Evolutionary conservation across 2,329 filamentous ascomycete species (phyloP).

Genomic region (Pseudogymnoascus sp.): DNA sequence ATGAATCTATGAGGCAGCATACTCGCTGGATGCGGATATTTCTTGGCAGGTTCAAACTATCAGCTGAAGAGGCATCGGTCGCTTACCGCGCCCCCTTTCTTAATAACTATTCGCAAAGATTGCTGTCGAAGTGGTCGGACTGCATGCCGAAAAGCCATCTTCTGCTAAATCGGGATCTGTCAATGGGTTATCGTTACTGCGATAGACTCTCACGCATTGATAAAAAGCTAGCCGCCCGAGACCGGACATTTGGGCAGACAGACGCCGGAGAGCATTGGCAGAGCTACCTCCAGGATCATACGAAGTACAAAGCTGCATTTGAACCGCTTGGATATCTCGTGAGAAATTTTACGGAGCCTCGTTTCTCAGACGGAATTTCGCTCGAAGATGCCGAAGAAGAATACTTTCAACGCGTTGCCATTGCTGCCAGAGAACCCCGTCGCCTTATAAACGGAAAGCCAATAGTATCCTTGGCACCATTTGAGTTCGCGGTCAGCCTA

Average conservation of each 20-base stretch:
- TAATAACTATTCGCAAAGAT: not conserved
- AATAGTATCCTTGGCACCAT: not conserved
- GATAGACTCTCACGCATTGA: not conserved
- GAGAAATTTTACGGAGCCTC: not conserved
- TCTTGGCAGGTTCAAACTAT: not conserved
- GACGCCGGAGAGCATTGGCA: not conserved
- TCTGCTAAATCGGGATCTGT: not conserved
- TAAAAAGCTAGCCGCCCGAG: not conserved
- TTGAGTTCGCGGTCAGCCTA: not conserved
- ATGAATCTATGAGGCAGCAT: not conserved
- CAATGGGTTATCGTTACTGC: not conserved
- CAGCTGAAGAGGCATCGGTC: not conserved
- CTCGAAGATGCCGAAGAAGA: not conserved
- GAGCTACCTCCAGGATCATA: not conserved
- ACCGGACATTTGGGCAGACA: not conserved
- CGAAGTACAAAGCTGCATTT: not conserved
- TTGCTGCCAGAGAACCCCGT: not conserved
- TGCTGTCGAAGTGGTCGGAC: not conserved
- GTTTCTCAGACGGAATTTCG: not conserved
- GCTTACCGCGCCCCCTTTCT: not conserved
- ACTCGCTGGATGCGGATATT: slow-evolving; percentile 3
- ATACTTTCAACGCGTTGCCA: slow-evolving; percentile 2
- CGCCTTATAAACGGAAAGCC: not conserved
- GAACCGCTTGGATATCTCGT: not conserved
- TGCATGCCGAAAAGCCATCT: not conserved